Evolutionary conservation across 345 rosid species (phyloP).

Genomic region (Pistacia vera): DNA sequence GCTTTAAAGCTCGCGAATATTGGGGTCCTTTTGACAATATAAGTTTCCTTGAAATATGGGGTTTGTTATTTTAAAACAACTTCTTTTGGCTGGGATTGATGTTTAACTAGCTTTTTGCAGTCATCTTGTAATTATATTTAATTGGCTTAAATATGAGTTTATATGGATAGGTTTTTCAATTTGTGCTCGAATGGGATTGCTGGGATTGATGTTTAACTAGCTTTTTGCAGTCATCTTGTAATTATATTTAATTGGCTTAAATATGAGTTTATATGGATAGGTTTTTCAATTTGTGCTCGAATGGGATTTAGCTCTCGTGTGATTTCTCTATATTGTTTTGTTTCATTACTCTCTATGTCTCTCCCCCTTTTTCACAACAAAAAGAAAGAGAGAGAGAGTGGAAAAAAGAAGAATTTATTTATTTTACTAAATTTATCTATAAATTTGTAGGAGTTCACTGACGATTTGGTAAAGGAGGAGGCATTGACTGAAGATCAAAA

Average conservation of each 20-base stretch:
- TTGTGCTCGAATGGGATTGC: neutral
- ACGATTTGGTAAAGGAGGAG: constrained; percentile 63
- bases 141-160: neutral
- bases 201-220: too few species aligned
- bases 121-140: neutral
- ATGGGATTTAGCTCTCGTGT: neutral
- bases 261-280: neutral
- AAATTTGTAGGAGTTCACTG: constrained; percentile 65
- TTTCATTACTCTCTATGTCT: neutral
- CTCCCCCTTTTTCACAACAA: neutral
- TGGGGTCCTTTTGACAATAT: neutral
- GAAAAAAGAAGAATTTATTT: neutral
- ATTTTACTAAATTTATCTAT: constrained; percentile 19
- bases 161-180: neutral
- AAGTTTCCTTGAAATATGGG: neutral
- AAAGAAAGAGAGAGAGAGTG: neutral
- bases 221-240: neutral
- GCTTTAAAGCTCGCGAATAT: too few species aligned
- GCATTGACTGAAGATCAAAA: constrained; percentile 73
- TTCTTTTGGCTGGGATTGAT: neutral
- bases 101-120: neutral
- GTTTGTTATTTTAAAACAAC: neutral
- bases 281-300: neutral
- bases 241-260: neutral
- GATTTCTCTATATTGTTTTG: neutral